Conservation (phyloP, 2,329 filamentous ascomycete genomes). For the Teratosphaeria viscida region DNA sequence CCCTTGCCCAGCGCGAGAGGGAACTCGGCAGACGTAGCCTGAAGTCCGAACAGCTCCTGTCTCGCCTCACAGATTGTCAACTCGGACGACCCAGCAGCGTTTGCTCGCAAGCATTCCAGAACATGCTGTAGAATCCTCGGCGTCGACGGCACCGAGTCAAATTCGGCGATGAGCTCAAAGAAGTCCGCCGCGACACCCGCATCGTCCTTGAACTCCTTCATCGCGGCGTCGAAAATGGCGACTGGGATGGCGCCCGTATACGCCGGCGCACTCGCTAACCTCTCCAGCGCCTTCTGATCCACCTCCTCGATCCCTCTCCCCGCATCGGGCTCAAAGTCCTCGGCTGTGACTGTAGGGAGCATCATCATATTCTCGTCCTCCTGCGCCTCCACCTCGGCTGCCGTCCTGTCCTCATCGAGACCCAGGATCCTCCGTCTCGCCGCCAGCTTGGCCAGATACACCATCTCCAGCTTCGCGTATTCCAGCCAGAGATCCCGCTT, state of each 20-base stretch:
- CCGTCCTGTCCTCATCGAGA: conserved; percentile 40
- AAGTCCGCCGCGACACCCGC: conserved; percentile 60
- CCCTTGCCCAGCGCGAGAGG: conserved; percentile 58
- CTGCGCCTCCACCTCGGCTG: conserved; percentile 27
- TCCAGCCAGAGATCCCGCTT: conserved; percentile 72
- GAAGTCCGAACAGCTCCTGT: conserved; percentile 57
- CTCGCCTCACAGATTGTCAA: conserved; percentile 59
- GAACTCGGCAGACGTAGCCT: conserved; percentile 56
- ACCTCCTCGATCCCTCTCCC: conserved; percentile 39
- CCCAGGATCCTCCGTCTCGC: conserved; percentile 59
- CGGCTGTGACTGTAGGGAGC: conserved; percentile 49
- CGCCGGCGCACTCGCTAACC: conserved; percentile 61
- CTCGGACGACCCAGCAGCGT: conserved; percentile 44
- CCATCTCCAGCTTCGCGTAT: conserved; percentile 84
- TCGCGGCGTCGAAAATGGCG: conserved; percentile 79
- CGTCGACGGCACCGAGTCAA: conserved; percentile 55
- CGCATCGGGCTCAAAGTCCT: conserved; percentile 49
- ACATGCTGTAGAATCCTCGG: conserved; percentile 63
- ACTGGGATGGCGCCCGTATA: conserved; percentile 87
- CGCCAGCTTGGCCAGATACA: conserved; percentile 76
- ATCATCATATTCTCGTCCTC: conserved; percentile 46
- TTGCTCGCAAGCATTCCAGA: conserved; percentile 46
- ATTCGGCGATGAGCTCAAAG: conserved; percentile 67
- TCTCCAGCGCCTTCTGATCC: conserved; percentile 49
- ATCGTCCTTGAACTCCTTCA: conserved; percentile 63